A percentile compares a stretch with the other conserved stretches of the same genome.
These are phyloP conservation scores for Aspergillus melleus DNA, from an alignment of 2,329 filamentous ascomycete species.

Conservation along the genomic window DNA sequence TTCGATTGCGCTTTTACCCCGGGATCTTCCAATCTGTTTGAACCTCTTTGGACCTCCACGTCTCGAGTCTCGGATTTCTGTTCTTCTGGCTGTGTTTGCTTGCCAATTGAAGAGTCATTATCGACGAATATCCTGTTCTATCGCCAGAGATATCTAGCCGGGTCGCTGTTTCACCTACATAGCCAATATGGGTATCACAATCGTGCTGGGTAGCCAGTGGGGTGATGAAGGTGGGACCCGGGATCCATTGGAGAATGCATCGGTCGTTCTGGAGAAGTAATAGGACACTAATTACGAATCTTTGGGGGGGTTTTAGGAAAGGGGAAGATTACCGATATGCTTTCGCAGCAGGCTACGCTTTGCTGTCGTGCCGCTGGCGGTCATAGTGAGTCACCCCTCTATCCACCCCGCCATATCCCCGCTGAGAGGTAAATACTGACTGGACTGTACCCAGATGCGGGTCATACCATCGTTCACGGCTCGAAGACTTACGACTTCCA, in stretches of 20 bases:
- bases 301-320: constrained; percentile 38
- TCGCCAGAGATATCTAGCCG: background rate
- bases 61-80: background rate
- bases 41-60: background rate
- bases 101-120: background rate
- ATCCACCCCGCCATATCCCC: background rate
- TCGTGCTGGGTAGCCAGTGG: constrained; percentile 50
- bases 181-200: constrained; percentile 38
- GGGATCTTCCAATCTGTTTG: background rate
- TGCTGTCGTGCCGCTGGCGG: constrained; percentile 49
- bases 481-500: constrained; percentile 51
- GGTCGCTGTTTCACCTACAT: background rate
- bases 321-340: constrained; percentile 51
- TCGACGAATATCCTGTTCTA: background rate
- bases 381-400: constrained; percentile 41
- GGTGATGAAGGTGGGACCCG: constrained; percentile 45
- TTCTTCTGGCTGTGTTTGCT: background rate
- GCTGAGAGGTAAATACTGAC: background rate
- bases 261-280: background rate
- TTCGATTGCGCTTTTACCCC: background rate
- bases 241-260: background rate
- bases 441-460: constrained; percentile 35
- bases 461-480: constrained; percentile 50
- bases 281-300: constrained; percentile 8
- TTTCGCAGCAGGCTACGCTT: constrained; percentile 45